phyloP scores from a whole-genome alignment of 108 stramenopile species.

The Nitzschia putrida region DNA sequence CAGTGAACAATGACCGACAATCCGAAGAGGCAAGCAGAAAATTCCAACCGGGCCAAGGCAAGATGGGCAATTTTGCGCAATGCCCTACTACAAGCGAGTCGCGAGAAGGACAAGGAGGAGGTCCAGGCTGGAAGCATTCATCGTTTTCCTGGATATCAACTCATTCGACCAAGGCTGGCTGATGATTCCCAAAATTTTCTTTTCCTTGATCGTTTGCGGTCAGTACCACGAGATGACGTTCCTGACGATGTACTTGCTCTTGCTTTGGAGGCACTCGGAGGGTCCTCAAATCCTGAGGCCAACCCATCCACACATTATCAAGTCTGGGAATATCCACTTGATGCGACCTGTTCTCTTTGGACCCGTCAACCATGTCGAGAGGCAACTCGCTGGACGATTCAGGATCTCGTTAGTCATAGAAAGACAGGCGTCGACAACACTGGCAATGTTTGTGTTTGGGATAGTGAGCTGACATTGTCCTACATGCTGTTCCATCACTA shows the following conservation, averaged over 20 bases:
- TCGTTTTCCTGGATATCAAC: constrained; percentile 63
- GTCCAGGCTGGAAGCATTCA: constrained; percentile 42
- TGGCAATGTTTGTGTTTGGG: constrained; percentile 82
- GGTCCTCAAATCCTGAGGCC: constrained; percentile 4
- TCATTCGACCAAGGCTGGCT: constrained; percentile 3
- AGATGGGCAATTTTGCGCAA: constrained; percentile 63
- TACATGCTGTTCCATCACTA: constrained; percentile 36
- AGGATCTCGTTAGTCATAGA: constrained; percentile 52
- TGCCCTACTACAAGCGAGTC: constrained; percentile 42
- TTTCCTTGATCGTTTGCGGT: background rate
- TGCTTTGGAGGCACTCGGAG: constrained; percentile 21
- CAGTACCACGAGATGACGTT: background rate
- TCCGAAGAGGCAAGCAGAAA: background rate
- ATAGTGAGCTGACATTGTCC: constrained; percentile 68
- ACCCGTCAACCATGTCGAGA: constrained; percentile 32
- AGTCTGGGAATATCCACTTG: constrained; percentile 11
- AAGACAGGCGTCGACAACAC: constrained; percentile 75
- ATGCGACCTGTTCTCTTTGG: constrained; percentile 15
- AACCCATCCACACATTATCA: background rate
- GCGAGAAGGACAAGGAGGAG: background rate
- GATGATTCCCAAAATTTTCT: no score
- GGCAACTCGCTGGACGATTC: constrained; percentile 23
- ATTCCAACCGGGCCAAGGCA: constrained; percentile 42
- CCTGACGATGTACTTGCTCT: background rate
- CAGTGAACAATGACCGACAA: background rate